These are phyloP conservation scores for Fusarium oligoseptatum DNA, from an alignment of 2,329 filamentous ascomycete genomes.

Conservation along the genomic window DNA sequence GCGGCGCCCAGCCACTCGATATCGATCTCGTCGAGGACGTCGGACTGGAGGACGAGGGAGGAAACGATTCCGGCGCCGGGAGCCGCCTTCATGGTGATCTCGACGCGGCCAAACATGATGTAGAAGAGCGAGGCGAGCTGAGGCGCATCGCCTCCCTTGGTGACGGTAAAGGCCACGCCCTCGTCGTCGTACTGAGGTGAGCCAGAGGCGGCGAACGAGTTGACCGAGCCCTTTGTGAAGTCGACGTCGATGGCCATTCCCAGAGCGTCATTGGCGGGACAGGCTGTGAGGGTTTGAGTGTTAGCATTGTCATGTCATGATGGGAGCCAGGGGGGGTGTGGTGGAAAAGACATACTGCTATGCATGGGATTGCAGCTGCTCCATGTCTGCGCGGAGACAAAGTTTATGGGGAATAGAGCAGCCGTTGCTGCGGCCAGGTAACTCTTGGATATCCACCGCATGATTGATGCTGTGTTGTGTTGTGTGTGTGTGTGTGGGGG, in stretches of 20 bases:
- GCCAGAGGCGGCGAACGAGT: conserved; percentile 81
- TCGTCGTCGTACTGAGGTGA: conserved; percentile 79
- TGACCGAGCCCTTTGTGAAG: conserved; percentile 82
- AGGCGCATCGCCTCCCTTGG: conserved; percentile 83
- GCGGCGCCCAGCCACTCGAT: conserved; percentile 94
- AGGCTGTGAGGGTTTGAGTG: conserved; percentile 57
- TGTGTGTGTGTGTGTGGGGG: neutral
- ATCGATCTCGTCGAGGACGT: conserved; percentile 95
- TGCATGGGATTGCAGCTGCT: conserved; percentile 57
- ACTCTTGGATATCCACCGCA: conserved; percentile 39
- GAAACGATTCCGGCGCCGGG: conserved; percentile 93
- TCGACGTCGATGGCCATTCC: conserved; percentile 87
- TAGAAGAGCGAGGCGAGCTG: conserved; percentile 93
- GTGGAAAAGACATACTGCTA: conserved; percentile 46
- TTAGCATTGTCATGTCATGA: conserved; percentile 14
- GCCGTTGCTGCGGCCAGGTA: conserved; percentile 39
- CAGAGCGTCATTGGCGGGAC: conserved; percentile 82
- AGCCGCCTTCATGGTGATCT: conserved; percentile 86
- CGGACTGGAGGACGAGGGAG: conserved; percentile 90
- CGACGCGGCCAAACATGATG: conserved; percentile 98
- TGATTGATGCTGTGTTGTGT: conserved; percentile 32
- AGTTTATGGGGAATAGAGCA: conserved; percentile 39
- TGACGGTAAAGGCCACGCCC: conserved; percentile 86
- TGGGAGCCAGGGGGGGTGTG: neutral
- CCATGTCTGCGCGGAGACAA: conserved; percentile 55